These are phyloP conservation scores for Polysphondylium violaceum DNA, from an alignment of 78 protist genomes.

Conservation along the genomic window DNA sequence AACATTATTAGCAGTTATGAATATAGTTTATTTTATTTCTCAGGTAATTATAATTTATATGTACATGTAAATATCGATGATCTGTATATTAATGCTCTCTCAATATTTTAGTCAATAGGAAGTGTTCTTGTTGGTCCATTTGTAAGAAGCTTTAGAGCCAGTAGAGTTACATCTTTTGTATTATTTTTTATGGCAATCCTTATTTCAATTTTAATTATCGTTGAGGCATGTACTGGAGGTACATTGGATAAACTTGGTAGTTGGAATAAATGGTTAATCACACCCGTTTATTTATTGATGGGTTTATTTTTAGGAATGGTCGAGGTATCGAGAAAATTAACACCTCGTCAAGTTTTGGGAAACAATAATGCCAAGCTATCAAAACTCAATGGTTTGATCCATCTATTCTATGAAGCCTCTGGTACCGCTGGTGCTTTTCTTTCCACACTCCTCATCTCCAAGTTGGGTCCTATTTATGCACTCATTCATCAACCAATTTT, in stretches of 20 bases:
- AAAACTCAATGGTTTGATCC: slow-evolving; percentile 57
- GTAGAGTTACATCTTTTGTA: slow-evolving; percentile 43
- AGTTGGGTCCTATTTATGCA: slow-evolving; percentile 46
- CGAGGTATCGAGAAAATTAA: slow-evolving; percentile 57
- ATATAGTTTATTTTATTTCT: slow-evolving; percentile 57
- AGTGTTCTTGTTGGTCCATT: slow-evolving; percentile 52
- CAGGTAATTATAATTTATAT: slow-evolving; percentile 39
- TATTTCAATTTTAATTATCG: slow-evolving; percentile 13
- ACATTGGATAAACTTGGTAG: slow-evolving; percentile 8
- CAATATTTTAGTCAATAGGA: slow-evolving; percentile 29
- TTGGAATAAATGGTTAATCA: slow-evolving; percentile 33
- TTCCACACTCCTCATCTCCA: slow-evolving; percentile 34
- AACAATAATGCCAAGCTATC: background rate
- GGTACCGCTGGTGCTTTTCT: slow-evolving; percentile 78
- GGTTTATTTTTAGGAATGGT: slow-evolving; percentile 60
- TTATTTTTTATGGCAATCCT: slow-evolving; percentile 32
- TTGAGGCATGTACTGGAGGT: slow-evolving; percentile 43
- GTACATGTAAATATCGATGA: background rate
- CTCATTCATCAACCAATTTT: slow-evolving; percentile 30
- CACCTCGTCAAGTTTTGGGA: slow-evolving; percentile 67
- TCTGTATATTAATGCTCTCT: background rate
- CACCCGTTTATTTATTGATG: slow-evolving; percentile 44
- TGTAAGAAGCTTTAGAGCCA: slow-evolving; percentile 63
- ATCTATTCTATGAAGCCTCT: slow-evolving; percentile 46
- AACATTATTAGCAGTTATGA: slow-evolving; percentile 69